Conservation (phyloP, 176 grass and related monocot genomes). For the Eragrostis curvula region DNA sequence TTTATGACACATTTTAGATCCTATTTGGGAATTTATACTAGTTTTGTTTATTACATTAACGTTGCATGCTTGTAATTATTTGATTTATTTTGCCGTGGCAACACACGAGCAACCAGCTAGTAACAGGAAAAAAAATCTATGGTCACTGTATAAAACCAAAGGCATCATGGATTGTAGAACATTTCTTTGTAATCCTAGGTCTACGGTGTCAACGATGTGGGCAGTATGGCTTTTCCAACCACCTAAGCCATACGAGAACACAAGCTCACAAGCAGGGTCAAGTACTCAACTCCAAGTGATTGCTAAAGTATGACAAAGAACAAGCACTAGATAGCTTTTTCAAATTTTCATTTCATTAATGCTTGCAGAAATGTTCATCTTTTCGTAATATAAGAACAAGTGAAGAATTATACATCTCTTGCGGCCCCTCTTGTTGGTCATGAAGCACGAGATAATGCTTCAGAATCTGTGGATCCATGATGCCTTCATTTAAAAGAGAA, state of each 20-base stretch:
- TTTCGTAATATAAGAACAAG: conserved; percentile 9
- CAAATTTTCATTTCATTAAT: conserved; percentile 30
- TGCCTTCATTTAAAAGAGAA: conserved; percentile 91
- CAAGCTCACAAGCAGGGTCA: conserved; percentile 7
- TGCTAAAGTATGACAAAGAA: conserved; percentile 23
- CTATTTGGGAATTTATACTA: no score
- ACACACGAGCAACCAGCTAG: no score
- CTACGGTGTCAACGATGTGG: background rate
- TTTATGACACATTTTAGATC: no score
- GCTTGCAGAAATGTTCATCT: background rate
- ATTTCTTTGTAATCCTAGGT: background rate
- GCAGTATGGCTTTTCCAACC: background rate
- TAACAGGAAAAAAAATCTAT: background rate
- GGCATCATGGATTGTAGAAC: background rate
- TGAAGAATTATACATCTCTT: conserved; percentile 77
- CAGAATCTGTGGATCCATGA: conserved; percentile 97
- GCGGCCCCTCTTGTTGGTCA: conserved; percentile 91
- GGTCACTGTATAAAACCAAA: background rate
- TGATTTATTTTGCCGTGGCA: no score
- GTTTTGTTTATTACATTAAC: no score
- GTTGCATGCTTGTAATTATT: no score
- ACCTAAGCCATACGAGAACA: conserved; percentile 6
- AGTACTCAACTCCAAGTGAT: background rate
- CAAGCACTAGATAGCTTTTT: conserved; percentile 3
- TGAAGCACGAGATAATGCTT: conserved; percentile 96